phyloP scores from a whole-genome alignment of 495 filamentous ascomycete species.

The Penicillium soppii region DNA sequence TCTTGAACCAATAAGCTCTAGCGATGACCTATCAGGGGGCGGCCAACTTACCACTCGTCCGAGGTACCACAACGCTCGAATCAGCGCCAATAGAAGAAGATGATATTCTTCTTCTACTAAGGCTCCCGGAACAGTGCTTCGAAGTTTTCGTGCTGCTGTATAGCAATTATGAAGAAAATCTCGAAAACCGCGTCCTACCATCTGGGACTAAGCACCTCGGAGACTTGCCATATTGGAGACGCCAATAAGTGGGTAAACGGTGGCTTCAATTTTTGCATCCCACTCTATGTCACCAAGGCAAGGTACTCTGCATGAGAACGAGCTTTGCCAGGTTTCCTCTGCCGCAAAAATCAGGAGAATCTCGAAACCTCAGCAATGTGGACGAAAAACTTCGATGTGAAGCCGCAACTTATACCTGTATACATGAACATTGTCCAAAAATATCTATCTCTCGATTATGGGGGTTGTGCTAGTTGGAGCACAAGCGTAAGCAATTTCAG shows the following conservation, averaged over 20 bases:
- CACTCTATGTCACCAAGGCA: conserved; percentile 2
- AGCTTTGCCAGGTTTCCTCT: conserved; percentile 33
- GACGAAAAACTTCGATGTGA: conserved; percentile 43
- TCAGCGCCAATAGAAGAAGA: background rate
- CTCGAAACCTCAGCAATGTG: conserved; percentile 29
- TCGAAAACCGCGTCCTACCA: background rate
- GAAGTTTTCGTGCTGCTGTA: conserved; percentile 1
- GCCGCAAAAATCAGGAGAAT: conserved; percentile 38
- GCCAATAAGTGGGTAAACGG: conserved; percentile 35
- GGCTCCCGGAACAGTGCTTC: background rate
- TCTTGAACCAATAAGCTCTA: background rate
- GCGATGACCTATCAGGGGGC: background rate
- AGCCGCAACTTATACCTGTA: conserved; percentile 2
- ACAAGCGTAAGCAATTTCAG: too few relatives aligned
- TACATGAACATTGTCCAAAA: background rate
- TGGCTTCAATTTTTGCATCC: conserved; percentile 45
- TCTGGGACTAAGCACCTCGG: background rate
- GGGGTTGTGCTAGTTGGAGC: too few relatives aligned
- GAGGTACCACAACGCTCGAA: background rate
- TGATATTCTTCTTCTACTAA: conserved; percentile 1
- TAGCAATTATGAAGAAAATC: conserved; percentile 1
- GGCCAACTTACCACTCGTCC: background rate
- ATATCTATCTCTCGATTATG: background rate
- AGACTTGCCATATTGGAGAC: conserved; percentile 18
- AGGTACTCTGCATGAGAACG: background rate